Evolutionary conservation across 805 yeast species (phyloP).

Genomic region (Candida lessepsii): DNA sequence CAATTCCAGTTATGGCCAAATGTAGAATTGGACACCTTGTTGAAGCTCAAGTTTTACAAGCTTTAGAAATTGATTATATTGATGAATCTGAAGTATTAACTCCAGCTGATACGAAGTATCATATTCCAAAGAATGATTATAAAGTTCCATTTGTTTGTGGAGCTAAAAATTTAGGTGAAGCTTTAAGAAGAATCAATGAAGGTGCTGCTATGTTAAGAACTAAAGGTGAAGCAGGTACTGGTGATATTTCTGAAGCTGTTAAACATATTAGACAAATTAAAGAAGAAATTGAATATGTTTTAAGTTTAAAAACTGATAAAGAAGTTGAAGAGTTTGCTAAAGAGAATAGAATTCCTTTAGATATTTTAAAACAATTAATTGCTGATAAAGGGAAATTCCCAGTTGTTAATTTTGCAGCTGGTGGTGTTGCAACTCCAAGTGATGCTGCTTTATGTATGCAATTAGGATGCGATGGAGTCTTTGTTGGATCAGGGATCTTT

Average conservation of each 20-base stretch:
- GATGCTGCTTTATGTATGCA: slow-evolving; percentile 79
- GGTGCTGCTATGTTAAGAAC: slow-evolving; percentile 89
- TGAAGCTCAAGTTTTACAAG: slow-evolving; percentile 76
- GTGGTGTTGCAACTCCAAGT: slow-evolving; percentile 86
- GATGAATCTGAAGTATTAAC: slow-evolving; percentile 85
- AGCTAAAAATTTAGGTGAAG: slow-evolving; percentile 78
- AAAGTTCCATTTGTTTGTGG: slow-evolving; percentile 83
- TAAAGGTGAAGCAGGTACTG: slow-evolving; percentile 89
- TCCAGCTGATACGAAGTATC: slow-evolving; percentile 71
- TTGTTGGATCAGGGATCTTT: slow-evolving; percentile 65
- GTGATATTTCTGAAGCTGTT: slow-evolving; percentile 81
- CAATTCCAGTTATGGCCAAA: slow-evolving; percentile 82
- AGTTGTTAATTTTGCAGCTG: slow-evolving; percentile 85
- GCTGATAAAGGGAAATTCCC: slow-evolving; percentile 62
- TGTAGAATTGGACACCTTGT: slow-evolving; percentile 81
- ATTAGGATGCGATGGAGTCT: slow-evolving; percentile 35
- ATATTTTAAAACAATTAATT: slow-evolving; percentile 49
- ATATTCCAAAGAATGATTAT: slow-evolving; percentile 58
- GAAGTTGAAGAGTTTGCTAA: slow-evolving; percentile 52
- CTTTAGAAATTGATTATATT: slow-evolving; percentile 71
- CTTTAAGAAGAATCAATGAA: slow-evolving; percentile 72
- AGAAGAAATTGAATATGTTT: slow-evolving; percentile 50
- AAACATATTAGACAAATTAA: slow-evolving; percentile 65
- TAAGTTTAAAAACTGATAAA: slow-evolving; percentile 37
- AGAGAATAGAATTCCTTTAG: slow-evolving; percentile 58